These are phyloP conservation scores for Eimeria praecox DNA, from an alignment of 169 alveolate genomes.

Conservation along the genomic window DNA sequence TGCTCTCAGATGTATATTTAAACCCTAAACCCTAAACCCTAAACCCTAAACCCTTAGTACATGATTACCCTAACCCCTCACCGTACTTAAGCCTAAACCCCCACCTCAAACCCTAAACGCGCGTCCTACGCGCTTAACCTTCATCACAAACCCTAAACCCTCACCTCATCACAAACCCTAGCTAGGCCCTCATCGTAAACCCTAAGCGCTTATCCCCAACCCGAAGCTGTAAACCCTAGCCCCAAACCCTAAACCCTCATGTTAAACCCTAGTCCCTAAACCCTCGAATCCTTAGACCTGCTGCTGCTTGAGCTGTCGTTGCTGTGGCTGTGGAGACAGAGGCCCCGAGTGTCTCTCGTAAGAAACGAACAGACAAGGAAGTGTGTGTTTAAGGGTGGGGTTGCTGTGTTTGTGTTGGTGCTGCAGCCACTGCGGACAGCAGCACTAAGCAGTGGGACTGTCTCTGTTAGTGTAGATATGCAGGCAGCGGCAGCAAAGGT, in stretches of 20 bases:
- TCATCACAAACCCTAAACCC: background rate
- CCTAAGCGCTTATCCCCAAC: background rate
- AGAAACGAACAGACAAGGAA: background rate
- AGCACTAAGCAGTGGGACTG: slow-evolving; percentile 4
- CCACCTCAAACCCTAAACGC: background rate
- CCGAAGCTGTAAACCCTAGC: too few species aligned
- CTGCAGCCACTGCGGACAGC: slow-evolving; percentile 14
- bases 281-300: background rate
- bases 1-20: background rate
- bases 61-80: too few species aligned
- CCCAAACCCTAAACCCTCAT: background rate
- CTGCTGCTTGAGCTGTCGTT: background rate
- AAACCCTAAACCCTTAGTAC: background rate
- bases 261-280: background rate
- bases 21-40: background rate
- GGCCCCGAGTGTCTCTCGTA: background rate
- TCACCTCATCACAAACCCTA: background rate
- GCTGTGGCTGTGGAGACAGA: background rate
- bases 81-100: background rate
- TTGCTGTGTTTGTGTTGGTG: background rate
- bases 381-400: background rate
- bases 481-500: slow-evolving; percentile 1
- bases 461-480: background rate
- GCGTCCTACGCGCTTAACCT: background rate
- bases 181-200: background rate